These are phyloP conservation scores for Fusarium continuum DNA, from an alignment of 2,329 filamentous ascomycete species.

Conservation along the genomic window DNA sequence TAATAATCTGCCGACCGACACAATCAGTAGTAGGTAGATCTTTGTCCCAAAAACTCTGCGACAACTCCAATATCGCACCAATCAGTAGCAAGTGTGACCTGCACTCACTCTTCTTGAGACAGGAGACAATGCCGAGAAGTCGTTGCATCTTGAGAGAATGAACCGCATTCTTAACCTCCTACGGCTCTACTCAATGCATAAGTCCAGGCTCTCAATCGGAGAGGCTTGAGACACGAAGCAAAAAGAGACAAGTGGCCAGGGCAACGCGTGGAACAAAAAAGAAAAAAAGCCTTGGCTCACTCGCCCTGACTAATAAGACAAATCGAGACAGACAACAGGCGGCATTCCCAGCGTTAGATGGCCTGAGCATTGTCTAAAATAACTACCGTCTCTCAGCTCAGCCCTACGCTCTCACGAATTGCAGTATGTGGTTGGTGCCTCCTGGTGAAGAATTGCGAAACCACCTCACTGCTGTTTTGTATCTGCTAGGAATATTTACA, in stretches of 20 bases:
- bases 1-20: slow-evolving; percentile 21
- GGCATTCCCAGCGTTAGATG: slow-evolving; percentile 11
- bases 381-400: background rate
- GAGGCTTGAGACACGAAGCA: slow-evolving; percentile 6
- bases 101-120: background rate
- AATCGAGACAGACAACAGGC: slow-evolving; percentile 1
- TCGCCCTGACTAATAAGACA: slow-evolving; percentile 2
- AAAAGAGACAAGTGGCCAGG: slow-evolving; percentile 13
- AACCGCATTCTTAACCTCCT: background rate
- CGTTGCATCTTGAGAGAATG: background rate
- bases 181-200: background rate
- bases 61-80: background rate
- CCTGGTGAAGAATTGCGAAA: background rate
- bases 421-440: background rate
- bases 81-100: background rate
- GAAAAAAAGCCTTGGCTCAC: background rate
- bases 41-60: too few species aligned
- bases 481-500: background rate
- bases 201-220: background rate
- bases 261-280: background rate
- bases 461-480: too few species aligned
- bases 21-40: too few species aligned
- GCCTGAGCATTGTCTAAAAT: slow-evolving; percentile 1
- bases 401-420: slow-evolving; percentile 14
- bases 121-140: background rate